Evolutionary conservation across 2,329 filamentous ascomycete genomes (phyloP).

Genomic region (Penicillium hesseltinei): DNA sequence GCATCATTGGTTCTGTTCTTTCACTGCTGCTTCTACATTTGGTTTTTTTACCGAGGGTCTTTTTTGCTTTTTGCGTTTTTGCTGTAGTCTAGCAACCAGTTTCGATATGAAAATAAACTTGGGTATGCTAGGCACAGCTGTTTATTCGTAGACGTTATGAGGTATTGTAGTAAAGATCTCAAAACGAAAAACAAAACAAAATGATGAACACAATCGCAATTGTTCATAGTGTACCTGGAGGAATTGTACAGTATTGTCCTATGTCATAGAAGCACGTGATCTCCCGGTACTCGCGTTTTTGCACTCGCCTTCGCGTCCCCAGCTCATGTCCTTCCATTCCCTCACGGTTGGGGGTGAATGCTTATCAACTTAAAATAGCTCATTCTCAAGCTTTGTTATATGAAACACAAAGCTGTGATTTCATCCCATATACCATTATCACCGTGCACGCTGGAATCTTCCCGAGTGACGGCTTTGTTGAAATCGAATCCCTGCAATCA

Average conservation of each 20-base stretch:
- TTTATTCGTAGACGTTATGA: background rate
- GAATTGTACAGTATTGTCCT: background rate
- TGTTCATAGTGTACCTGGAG: background rate
- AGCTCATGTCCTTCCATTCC: background rate
- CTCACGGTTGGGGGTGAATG: constrained; percentile 5
- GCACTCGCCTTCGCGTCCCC: constrained; percentile 2
- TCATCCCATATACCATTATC: background rate
- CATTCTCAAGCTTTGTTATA: background rate
- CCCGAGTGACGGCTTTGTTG: constrained; percentile 1
- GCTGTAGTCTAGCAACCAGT: constrained; percentile 26
- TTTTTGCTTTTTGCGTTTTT: constrained; percentile 19
- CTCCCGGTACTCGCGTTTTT: constrained; percentile 15
- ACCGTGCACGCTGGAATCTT: background rate
- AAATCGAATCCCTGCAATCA: constrained; percentile 13
- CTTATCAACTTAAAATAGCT: background rate
- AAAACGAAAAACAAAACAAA: background rate
- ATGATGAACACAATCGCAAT: background rate
- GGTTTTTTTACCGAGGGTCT: constrained; percentile 12
- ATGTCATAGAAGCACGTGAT: constrained; percentile 17
- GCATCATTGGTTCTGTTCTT: constrained; percentile 17
- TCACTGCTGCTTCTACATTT: constrained; percentile 26
- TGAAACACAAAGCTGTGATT: background rate
- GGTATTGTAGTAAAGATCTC: background rate
- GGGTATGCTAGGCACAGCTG: constrained; percentile 25
- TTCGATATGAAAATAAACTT: constrained; percentile 35